Evolutionary conservation across 176 grass and related monocot species (phyloP).

Genomic region (Olyra latifolia): DNA sequence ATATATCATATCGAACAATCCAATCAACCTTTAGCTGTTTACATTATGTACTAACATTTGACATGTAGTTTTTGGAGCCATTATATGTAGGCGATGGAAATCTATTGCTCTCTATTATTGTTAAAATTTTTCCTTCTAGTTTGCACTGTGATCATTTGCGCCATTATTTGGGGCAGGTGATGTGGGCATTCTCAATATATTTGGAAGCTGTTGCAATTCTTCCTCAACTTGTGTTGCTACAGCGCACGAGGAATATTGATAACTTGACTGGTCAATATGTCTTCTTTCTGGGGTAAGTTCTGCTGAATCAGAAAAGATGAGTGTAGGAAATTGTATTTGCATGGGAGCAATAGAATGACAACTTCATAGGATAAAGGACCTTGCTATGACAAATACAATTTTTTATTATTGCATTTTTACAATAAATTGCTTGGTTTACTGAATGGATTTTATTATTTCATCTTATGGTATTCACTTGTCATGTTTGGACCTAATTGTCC

Average conservation of each 20-base stretch:
- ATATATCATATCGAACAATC: background rate
- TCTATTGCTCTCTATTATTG: background rate
- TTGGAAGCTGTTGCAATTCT: slow-evolving; percentile 96
- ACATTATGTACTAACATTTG: slow-evolving; percentile 1
- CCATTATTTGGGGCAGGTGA: slow-evolving; percentile 51
- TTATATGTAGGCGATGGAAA: background rate
- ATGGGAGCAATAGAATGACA: background rate
- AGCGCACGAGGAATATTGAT: slow-evolving; percentile 87
- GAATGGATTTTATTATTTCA: background rate
- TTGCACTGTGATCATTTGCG: slow-evolving; percentile 8
- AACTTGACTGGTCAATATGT: slow-evolving; percentile 97
- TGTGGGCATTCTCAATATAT: slow-evolving; percentile 96
- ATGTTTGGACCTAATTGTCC: background rate
- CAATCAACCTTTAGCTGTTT: background rate
- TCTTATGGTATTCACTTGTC: background rate
- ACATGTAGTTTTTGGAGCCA: slow-evolving; percentile 2
- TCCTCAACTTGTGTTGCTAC: slow-evolving; percentile 90
- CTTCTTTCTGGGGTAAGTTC: slow-evolving; percentile 89
- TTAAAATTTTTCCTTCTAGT: slow-evolving; percentile 10
- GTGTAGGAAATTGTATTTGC: background rate
- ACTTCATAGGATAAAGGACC: background rate
- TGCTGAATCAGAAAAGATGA: background rate
- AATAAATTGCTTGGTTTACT: background rate
- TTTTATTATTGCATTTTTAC: background rate
- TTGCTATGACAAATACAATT: background rate